Evolutionary conservation across 441 rosid species (phyloP).

Genomic region (Cnidoscolus chayamansa): DNA sequence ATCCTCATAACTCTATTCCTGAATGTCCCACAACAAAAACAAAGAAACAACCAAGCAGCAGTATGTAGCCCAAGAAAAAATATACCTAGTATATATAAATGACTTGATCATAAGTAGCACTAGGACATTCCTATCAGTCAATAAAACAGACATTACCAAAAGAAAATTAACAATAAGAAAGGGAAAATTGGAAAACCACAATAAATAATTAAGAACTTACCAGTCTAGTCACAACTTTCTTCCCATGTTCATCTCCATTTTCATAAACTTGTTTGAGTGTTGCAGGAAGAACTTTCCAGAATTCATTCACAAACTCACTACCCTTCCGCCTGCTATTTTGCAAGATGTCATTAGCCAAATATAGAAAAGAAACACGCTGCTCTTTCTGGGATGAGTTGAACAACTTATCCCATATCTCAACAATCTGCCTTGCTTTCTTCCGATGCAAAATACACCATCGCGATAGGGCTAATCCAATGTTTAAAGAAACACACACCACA

Average conservation of each 20-base stretch:
- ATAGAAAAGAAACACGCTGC: slow-evolving; percentile 44
- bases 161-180: background rate
- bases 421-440: slow-evolving; percentile 48
- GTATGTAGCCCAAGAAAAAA: background rate
- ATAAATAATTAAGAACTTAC: slow-evolving; percentile 24
- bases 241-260: slow-evolving; percentile 45
- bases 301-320: slow-evolving; percentile 51
- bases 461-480: slow-evolving; percentile 39
- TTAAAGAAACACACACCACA: background rate
- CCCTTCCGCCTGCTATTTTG: slow-evolving; percentile 51
- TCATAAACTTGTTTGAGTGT: slow-evolving; percentile 40
- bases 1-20: background rate
- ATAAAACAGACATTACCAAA: background rate
- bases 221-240: slow-evolving; percentile 46
- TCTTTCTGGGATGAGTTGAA: slow-evolving; percentile 44
- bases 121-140: background rate
- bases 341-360: slow-evolving; percentile 51
- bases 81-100: background rate
- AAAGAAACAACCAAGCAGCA: background rate
- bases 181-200: background rate
- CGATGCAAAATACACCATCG: slow-evolving; percentile 54
- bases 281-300: slow-evolving; percentile 54
- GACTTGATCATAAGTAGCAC: background rate
- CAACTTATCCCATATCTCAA: slow-evolving; percentile 46
- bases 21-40: background rate